A percentile compares a stretch with the other conserved stretches of the same genome.
These are phyloP conservation scores for Backusella liffmaniae DNA, from an alignment of 192 early-diverging fungal genomes.

Conservation along the genomic window DNA sequence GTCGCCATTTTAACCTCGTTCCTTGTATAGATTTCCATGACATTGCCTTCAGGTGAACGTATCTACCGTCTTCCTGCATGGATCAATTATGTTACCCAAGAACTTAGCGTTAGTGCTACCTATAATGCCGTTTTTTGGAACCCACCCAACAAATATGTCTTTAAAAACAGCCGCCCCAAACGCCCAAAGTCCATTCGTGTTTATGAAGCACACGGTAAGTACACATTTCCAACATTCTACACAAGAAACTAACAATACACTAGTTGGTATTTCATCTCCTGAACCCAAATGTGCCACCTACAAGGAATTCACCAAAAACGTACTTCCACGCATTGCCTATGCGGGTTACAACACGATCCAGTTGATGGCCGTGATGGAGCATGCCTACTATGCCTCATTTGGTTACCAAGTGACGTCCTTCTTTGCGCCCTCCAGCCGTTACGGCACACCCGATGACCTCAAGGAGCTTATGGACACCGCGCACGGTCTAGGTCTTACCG, in stretches of 20 bases:
- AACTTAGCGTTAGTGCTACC: slow-evolving; percentile 72
- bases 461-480: slow-evolving; percentile 91
- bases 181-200: slow-evolving; percentile 70
- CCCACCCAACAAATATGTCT: slow-evolving; percentile 72
- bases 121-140: slow-evolving; percentile 97
- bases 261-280: slow-evolving; percentile 89
- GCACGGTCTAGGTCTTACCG: slow-evolving; percentile 83
- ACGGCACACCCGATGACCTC: slow-evolving; percentile 92
- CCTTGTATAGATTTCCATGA: slow-evolving; percentile 65
- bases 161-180: slow-evolving; percentile 74
- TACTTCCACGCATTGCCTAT: slow-evolving; percentile 82
- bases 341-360: slow-evolving; percentile 85
- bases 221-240: no score
- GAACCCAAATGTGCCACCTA: slow-evolving; percentile 84
- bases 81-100: slow-evolving; percentile 84
- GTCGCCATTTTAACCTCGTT: neutral
- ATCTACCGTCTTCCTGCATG: slow-evolving; percentile 91
- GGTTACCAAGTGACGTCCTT: slow-evolving; percentile 98
- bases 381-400: slow-evolving; percentile 97
- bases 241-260: no score
- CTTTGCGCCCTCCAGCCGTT: slow-evolving; percentile 91
- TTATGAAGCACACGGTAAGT: slow-evolving; percentile 90
- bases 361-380: slow-evolving; percentile 96
- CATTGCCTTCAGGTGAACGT: slow-evolving; percentile 62
- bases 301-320: slow-evolving; percentile 84